These are phyloP conservation scores for Vitis hybrid DNA, from an alignment of 177 flowering plant genomes.

Conservation along the genomic window DNA sequence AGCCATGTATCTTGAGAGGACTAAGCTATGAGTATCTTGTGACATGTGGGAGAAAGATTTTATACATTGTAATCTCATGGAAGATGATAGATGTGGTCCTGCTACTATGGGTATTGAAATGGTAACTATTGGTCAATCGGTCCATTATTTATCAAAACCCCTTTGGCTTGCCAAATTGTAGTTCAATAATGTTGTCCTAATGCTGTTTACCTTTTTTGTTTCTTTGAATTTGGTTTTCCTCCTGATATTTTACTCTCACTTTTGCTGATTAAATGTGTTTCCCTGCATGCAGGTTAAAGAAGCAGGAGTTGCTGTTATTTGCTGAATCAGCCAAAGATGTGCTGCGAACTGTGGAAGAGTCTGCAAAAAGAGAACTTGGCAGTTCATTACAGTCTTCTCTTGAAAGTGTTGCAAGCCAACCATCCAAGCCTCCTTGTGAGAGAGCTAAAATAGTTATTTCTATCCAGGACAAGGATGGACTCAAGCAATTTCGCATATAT, in stretches of 20 bases:
- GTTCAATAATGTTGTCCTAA: too few species aligned
- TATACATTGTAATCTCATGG: background rate
- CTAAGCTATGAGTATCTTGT: background rate
- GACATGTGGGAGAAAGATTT: background rate
- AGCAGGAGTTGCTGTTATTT: constrained; percentile 66
- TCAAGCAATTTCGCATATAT: constrained; percentile 63
- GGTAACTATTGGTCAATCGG: too few species aligned
- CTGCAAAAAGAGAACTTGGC: constrained; percentile 39
- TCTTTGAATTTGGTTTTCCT: background rate
- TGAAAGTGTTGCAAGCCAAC: constrained; percentile 28
- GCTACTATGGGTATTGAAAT: too few species aligned
- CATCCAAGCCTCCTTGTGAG: constrained; percentile 32
- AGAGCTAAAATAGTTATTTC: constrained; percentile 73
- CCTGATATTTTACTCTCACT: background rate
- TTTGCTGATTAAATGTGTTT: background rate
- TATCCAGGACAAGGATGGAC: constrained; percentile 71
- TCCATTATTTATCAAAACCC: too few species aligned
- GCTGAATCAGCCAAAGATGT: constrained; percentile 58
- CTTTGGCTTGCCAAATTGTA: too few species aligned
- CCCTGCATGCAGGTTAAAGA: constrained; percentile 53
- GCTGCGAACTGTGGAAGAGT: constrained; percentile 52
- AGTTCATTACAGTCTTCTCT: constrained; percentile 25
- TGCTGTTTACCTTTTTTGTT: too few species aligned
- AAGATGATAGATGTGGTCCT: background rate
- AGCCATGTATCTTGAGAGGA: background rate